Evolutionary conservation across 129 eudicot genomes (phyloP).

Genomic region (Flaveria bidentis): DNA sequence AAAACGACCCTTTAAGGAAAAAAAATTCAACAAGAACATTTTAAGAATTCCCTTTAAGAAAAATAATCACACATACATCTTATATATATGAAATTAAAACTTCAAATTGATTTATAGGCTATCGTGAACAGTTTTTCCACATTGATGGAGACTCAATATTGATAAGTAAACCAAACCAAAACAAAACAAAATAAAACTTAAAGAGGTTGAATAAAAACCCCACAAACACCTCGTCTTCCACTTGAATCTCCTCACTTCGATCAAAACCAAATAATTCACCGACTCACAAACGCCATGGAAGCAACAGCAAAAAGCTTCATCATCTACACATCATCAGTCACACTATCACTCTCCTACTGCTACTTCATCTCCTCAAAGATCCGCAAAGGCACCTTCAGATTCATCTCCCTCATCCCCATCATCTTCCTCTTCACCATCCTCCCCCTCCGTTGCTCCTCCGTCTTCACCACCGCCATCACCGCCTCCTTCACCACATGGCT

Average conservation of each 20-base stretch:
- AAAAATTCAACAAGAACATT: too few relatives aligned
- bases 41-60: too few relatives aligned
- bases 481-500: constrained; percentile 56
- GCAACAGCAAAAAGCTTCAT: constrained; percentile 13
- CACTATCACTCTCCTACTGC: constrained; percentile 45
- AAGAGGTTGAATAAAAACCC: neutral
- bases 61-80: too few relatives aligned
- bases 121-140: neutral
- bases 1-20: too few relatives aligned
- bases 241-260: constrained; percentile 1
- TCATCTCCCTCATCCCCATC: constrained; percentile 52
- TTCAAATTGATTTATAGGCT: neutral
- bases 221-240: constrained; percentile 1
- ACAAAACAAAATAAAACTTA: neutral
- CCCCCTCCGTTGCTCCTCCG: constrained; percentile 39
- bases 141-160: neutral
- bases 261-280: neutral
- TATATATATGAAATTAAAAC: too few relatives aligned
- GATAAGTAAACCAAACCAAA: too few relatives aligned
- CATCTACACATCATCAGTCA: constrained; percentile 8
- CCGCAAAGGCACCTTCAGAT: constrained; percentile 46
- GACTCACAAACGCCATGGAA: constrained; percentile 23
- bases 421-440: constrained; percentile 42
- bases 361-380: constrained; percentile 46
- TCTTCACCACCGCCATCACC: constrained; percentile 43